Percentiles rank a stretch among this genome's conserved stretches.
Conservation (phyloP, 2,329 filamentous ascomycete genomes). For the Sporothrix curviconia region DNA sequence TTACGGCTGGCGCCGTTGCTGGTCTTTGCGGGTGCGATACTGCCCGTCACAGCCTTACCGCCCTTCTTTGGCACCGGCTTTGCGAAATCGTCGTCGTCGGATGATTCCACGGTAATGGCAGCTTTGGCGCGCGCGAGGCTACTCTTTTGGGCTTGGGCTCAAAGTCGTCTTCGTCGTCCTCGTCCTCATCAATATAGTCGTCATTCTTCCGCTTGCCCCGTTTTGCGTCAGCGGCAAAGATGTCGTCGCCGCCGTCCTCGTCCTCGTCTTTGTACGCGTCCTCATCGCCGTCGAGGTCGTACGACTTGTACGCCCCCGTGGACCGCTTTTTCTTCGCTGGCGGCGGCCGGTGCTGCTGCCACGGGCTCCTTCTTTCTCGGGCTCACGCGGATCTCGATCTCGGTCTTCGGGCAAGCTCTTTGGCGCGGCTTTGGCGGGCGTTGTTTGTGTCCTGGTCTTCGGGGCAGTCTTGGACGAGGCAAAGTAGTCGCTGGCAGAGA, state of each 20-base stretch:
- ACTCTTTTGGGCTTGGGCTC: slow-evolving; percentile 53
- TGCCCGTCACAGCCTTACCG: too few species aligned
- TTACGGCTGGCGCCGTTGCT: neutral
- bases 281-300: slow-evolving; percentile 43
- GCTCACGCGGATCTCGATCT: slow-evolving; percentile 45
- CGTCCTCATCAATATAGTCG: slow-evolving; percentile 60
- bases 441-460: slow-evolving; percentile 30
- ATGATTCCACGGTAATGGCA: slow-evolving; percentile 26
- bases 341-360: slow-evolving; percentile 22
- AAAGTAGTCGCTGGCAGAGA: slow-evolving; percentile 54
- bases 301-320: slow-evolving; percentile 35
- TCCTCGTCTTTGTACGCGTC: slow-evolving; percentile 61
- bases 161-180: slow-evolving; percentile 58
- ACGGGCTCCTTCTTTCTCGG: slow-evolving; percentile 39
- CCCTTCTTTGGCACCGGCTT: slow-evolving; percentile 27
- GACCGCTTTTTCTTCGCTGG: slow-evolving; percentile 36
- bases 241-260: slow-evolving; percentile 70
- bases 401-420: slow-evolving; percentile 34
- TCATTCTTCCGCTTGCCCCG: slow-evolving; percentile 63
- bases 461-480: slow-evolving; percentile 40
- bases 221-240: slow-evolving; percentile 69
- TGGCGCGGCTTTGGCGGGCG: slow-evolving; percentile 36
- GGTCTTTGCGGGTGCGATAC: neutral
- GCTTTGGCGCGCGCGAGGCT: slow-evolving; percentile 38
- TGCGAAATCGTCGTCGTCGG: slow-evolving; percentile 26